phyloP scores from a whole-genome alignment of 805 yeast genomes.

The Saccharomycopsis vini region DNA sequence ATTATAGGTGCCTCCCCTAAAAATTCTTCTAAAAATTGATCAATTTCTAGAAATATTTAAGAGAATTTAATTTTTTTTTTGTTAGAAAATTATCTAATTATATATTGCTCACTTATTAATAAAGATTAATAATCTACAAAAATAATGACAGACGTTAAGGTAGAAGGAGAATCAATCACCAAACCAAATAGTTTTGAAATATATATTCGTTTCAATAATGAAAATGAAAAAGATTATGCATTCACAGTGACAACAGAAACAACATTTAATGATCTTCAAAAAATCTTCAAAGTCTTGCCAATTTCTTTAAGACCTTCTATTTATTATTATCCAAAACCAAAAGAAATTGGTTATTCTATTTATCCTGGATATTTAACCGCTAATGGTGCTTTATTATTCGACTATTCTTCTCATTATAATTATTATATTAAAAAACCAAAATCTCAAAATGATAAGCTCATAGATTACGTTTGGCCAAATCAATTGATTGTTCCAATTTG shows the following conservation, averaged over 20 bases:
- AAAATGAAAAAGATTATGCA: conserved; percentile 81
- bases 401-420: conserved; percentile 43
- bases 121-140: neutral
- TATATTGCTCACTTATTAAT: neutral
- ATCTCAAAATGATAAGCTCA: conserved; percentile 30
- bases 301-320: conserved; percentile 72
- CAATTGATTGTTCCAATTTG: conserved; percentile 76
- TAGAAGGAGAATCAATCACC: no score
- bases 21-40: no score
- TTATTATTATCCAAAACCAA: conserved; percentile 58
- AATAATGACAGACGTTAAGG: no score
- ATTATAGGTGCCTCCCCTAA: no score
- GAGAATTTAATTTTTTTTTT: neutral
- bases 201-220: conserved; percentile 78
- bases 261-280: conserved; percentile 48
- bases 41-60: neutral
- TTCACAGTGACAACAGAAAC: conserved; percentile 59
- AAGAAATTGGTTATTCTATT: conserved; percentile 50
- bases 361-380: conserved; percentile 78
- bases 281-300: conserved; percentile 59
- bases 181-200: conserved; percentile 29
- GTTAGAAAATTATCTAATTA: neutral
- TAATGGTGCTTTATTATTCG: conserved; percentile 72
- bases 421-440: conserved; percentile 18
- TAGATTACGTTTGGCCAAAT: conserved; percentile 75